Base-by-base conservation (phyloP, 805 yeast species). In the Starmerella lactis-condensi region DNA sequence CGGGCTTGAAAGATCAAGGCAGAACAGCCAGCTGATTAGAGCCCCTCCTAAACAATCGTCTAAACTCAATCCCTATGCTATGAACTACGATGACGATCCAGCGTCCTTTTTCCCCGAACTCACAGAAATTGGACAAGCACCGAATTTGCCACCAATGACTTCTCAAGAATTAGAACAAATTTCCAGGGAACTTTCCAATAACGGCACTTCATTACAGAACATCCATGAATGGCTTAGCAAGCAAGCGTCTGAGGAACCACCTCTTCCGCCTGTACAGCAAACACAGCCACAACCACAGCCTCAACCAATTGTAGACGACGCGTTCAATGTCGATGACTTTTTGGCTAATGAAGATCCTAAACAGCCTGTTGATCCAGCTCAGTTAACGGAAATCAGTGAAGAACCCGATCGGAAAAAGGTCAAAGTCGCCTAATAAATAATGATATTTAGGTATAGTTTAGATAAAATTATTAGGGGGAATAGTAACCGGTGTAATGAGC, bases 281-380 rank as follows among this genome's bases (percentile, higher is more conserved):
- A 31, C 31, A 33, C n/a, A 21, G 24, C 21, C 25, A 26, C 7
- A 22, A 17, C 20, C 21, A 16, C 25, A 27, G 31, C 23, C 28
- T 10, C 20, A 20, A 6, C 14, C 18, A 30, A 26, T 18, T 19
- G 31, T 33, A 17, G 38, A 41, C 17, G 27, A 29, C 18, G 33
- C 33, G 14, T 44, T 42, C 36, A 39, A 44, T 22, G 45, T 43
- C 23, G 39, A 44, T 30, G 48, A 44, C 28, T 44, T 43, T 24
- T 31, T 44, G 23, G 33, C 34, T 17, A 22, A 29, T 11, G 40
- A 35, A 7, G 33, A 18, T 6, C 31, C 13, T 11, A 17, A 22
- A 11, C 23, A 17, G 23, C 4, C 33, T 14, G 9, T 23, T 6
- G 22, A 22, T 3, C 17, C 27, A 3, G 19, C 4, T 4, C 12